Conservation (phyloP, 2,329 filamentous ascomycete species). For the Xylariales sp. region DNA sequence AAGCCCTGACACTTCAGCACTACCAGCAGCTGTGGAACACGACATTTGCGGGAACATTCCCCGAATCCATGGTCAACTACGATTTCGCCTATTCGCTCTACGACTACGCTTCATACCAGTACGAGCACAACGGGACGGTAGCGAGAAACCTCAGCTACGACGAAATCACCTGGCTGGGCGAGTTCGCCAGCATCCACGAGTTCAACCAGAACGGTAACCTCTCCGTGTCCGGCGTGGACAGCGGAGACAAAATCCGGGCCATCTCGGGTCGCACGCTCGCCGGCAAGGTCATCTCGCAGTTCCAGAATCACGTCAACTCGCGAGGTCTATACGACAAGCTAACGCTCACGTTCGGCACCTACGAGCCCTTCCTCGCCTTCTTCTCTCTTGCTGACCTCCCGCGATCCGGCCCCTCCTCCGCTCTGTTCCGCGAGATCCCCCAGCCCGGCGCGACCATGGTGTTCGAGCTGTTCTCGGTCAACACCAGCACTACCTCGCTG, state of each 20-base stretch:
- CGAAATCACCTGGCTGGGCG: conserved; percentile 50
- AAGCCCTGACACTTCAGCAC: no score
- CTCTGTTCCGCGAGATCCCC: conserved; percentile 45
- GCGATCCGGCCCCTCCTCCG: conserved; percentile 45
- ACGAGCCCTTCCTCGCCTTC: conserved; percentile 52
- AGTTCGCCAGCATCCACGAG: conserved; percentile 66
- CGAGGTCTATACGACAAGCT: conserved; percentile 39
- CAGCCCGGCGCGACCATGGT: conserved; percentile 70
- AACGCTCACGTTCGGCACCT: conserved; percentile 49
- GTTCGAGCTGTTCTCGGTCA: conserved; percentile 57
- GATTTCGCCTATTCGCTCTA: conserved; percentile 50
- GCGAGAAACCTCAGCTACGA: conserved; percentile 30
- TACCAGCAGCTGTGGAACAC: conserved; percentile 37
- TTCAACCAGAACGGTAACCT: conserved; percentile 51
- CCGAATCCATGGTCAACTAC: conserved; percentile 31
- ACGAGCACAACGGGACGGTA: conserved; percentile 44
- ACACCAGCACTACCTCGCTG: conserved; percentile 15
- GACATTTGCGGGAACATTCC: conserved; percentile 34
- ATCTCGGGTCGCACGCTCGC: conserved; percentile 52
- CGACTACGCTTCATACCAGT: conserved; percentile 51
- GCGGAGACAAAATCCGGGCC: conserved; percentile 38
- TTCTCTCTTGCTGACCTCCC: conserved; percentile 43
- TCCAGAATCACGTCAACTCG: conserved; percentile 37
- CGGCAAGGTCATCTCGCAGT: conserved; percentile 34
- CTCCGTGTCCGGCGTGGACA: conserved; percentile 46